Conservation (phyloP, 495 filamentous ascomycete species). For the Xylona heveae region DNA sequence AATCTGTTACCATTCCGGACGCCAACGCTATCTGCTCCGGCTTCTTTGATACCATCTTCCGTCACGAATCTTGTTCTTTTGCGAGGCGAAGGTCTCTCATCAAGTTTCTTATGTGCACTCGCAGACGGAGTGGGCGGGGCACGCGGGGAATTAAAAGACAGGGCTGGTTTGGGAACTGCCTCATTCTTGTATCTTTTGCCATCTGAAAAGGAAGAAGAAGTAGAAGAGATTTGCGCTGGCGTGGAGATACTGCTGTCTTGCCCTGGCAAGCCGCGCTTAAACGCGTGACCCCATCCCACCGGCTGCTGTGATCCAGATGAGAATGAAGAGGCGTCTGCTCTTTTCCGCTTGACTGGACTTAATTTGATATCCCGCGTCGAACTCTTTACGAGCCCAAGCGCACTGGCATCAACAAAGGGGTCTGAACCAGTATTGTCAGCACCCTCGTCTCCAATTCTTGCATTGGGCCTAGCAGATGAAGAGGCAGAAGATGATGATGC, state of each 20-base stretch:
- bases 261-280: slow-evolving; percentile 9
- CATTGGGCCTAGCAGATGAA: not conserved
- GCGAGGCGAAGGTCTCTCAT: slow-evolving; percentile 18
- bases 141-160: not conserved
- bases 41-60: slow-evolving; percentile 52
- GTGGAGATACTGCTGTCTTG: not conserved
- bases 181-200: not conserved
- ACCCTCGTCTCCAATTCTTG: slow-evolving; percentile 2
- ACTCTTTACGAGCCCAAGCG: slow-evolving; percentile 33
- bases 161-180: not conserved
- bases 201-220: not conserved
- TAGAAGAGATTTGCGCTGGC: not conserved
- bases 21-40: slow-evolving; percentile 53
- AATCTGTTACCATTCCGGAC: no score
- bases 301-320: slow-evolving; percentile 10
- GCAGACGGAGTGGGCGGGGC: not conserved
- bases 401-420: slow-evolving; percentile 18
- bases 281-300: slow-evolving; percentile 19
- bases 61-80: slow-evolving; percentile 77
- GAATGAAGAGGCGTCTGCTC: slow-evolving; percentile 22
- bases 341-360: slow-evolving; percentile 53
- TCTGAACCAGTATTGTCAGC: not conserved
- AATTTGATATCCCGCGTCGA: slow-evolving; percentile 39
- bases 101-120: not conserved
- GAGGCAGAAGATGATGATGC: not conserved